Base-by-base conservation (phyloP, 1,139 yeast species). In the Candida sp. region DNA sequence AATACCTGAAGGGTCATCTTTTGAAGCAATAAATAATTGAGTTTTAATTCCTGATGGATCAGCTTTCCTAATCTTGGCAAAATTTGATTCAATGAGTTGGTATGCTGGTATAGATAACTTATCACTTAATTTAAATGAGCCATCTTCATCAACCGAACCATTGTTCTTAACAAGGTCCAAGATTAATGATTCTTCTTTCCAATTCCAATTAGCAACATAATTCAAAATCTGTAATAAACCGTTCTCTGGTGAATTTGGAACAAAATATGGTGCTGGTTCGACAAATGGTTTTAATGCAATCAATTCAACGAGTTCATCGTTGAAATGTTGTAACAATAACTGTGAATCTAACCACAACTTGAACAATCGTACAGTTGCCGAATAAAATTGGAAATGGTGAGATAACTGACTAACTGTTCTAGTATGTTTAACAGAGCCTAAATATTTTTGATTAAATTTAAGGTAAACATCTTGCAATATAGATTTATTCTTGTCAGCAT, bases 151-250 rank as follows among this genome's bases (percentile, higher is more conserved):
- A n/a, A 44, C 40, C 19, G 39, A 42, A 32, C 73, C 74, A 23
- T 75, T 74, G 43, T 73, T 73, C 45, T 81, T 82, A 15, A 78
- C 74, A 52, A 88, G 69, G 57, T 91, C 97, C 51, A 93, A 68
- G 44, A 91, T 77, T 49, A 93, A 66, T 1, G 96, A 86, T 40
- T 84, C 90, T 50, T 87, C 95, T 55, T 81, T 84, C 99, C 99
- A 93, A 61, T 93, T 91, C 99, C 99, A 95, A 36, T 68, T 67
- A 12, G 96, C 77, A 38, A 93, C 64, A 56, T 85, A 87, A 42
- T 78, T 74, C 37, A 95, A 63, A 21, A 84, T 77, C 47, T 95
- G 84, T 48, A 87, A 70, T 57, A 93, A 89, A 11, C 97, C 99
- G 46, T 84, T 77, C 50, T 81, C 84, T 6, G 85, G 82, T 38